Percentiles rank a stretch among this genome's conserved stretches.
These are phyloP conservation scores for Eucalyptus regnans DNA, from an alignment of 345 rosid species.

Conservation along the genomic window DNA sequence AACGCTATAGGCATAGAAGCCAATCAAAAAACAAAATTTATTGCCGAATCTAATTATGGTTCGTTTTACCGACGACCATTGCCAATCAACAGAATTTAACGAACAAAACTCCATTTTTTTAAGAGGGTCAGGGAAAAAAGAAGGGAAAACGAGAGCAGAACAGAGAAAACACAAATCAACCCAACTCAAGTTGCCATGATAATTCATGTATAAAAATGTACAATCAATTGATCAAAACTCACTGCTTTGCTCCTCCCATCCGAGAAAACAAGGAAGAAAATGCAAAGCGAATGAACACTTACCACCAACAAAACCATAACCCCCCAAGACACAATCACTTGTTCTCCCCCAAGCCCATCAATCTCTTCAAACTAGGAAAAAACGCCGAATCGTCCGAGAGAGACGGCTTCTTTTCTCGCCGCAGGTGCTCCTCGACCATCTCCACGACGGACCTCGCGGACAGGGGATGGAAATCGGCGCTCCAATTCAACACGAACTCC, in stretches of 20 bases:
- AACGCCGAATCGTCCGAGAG: conserved; percentile 6
- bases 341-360: conserved; percentile 35
- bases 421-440: conserved; percentile 59
- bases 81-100: background rate
- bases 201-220: background rate
- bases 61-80: background rate
- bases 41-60: background rate
- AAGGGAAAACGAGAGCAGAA: background rate
- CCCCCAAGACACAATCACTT: background rate
- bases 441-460: conserved; percentile 55
- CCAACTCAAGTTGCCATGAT: background rate
- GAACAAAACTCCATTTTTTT: background rate
- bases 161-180: background rate
- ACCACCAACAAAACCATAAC: background rate
- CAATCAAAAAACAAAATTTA: background rate
- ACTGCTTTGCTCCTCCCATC: background rate
- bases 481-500: conserved; percentile 53
- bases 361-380: conserved; percentile 56
- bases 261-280: background rate
- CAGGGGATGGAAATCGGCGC: conserved; percentile 52
- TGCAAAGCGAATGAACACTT: background rate
- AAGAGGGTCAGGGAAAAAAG: background rate
- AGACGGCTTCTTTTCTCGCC: conserved; percentile 3
- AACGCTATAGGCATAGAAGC: background rate
- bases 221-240: background rate